A percentile compares a stretch with the other conserved stretches of the same genome.
Evolutionary conservation across 2,329 filamentous ascomycete species (phyloP).

Genomic region (Penicillium italicum): DNA sequence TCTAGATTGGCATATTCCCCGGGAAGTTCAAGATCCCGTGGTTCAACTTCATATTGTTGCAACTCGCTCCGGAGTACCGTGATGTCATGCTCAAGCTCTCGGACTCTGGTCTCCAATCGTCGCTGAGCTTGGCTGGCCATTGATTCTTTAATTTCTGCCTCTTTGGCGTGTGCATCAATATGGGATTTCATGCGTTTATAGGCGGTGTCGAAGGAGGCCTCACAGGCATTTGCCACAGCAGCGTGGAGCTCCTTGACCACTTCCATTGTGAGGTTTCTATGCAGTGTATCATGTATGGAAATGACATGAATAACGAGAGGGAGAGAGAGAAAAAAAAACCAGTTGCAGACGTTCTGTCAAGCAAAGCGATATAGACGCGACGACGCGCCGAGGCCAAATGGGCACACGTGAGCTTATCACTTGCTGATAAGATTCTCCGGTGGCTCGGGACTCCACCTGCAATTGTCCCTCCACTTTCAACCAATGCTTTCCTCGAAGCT

Average conservation of each 20-base stretch:
- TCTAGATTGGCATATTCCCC: constrained; percentile 6
- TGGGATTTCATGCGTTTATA: constrained; percentile 25
- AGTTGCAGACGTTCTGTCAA: background rate
- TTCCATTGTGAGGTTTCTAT: constrained; percentile 26
- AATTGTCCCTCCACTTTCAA: background rate
- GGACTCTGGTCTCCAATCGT: constrained; percentile 15
- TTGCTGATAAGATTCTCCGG: background rate
- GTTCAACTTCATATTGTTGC: constrained; percentile 10
- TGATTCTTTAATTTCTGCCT: constrained; percentile 22
- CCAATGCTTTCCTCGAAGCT: background rate
- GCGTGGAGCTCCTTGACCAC: constrained; percentile 29
- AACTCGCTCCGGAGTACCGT: constrained; percentile 24
- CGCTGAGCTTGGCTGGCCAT: constrained; percentile 20
- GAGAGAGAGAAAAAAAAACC: background rate
- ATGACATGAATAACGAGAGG: background rate
- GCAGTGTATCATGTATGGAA: background rate
- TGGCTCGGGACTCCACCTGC: background rate
- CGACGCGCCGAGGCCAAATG: constrained; percentile 11
- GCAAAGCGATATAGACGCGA: background rate
- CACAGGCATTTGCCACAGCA: constrained; percentile 28
- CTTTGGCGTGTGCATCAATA: constrained; percentile 23
- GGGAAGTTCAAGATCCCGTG: constrained; percentile 6
- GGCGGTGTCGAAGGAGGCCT: constrained; percentile 29
- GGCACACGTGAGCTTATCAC: constrained; percentile 7
- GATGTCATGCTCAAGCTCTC: constrained; percentile 23